These are phyloP conservation scores for Rossbeevera mucosa DNA, from an alignment of 768 basidiomycete genomes.

Conservation along the genomic window DNA sequence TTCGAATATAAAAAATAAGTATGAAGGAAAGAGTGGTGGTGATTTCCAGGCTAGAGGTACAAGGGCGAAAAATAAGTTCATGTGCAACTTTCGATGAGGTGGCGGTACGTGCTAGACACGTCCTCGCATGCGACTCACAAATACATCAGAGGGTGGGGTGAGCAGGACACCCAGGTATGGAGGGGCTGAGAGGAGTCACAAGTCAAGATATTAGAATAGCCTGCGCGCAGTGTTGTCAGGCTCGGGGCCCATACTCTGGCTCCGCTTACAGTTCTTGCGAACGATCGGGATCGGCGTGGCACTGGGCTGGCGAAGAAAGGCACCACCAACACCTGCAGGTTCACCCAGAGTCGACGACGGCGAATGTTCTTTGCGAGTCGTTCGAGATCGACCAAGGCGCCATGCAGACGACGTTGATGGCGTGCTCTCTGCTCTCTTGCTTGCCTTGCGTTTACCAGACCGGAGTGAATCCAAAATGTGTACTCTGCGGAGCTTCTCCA, in stretches of 20 bases:
- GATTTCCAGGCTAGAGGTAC: slow-evolving; percentile 15
- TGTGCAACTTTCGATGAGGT: background rate
- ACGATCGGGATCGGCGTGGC: slow-evolving; percentile 21
- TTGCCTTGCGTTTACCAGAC: background rate
- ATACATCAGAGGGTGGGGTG: background rate
- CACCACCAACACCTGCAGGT: slow-evolving; percentile 1
- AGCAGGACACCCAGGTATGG: background rate
- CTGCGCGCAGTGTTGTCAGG: slow-evolving; percentile 9
- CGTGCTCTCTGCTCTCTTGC: slow-evolving; percentile 29
- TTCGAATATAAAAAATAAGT: background rate
- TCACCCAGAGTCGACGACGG: slow-evolving; percentile 6
- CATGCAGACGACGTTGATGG: slow-evolving; percentile 26
- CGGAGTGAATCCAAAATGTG: background rate
- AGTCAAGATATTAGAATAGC: slow-evolving; percentile 10
- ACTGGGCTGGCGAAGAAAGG: slow-evolving; percentile 28
- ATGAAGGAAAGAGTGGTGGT: background rate
- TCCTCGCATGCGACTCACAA: slow-evolving; percentile 18
- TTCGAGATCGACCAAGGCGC: slow-evolving; percentile 10
- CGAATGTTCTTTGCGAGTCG: slow-evolving; percentile 8
- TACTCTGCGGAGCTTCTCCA: slow-evolving; percentile 21
- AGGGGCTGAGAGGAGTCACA: background rate
- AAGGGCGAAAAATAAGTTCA: slow-evolving; percentile 5
- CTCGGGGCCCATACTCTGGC: slow-evolving; percentile 27
- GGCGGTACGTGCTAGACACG: background rate
- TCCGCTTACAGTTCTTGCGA: slow-evolving; percentile 20